Conservation (phyloP, 441 rosid genomes). For the Gossypium trilobum region DNA sequence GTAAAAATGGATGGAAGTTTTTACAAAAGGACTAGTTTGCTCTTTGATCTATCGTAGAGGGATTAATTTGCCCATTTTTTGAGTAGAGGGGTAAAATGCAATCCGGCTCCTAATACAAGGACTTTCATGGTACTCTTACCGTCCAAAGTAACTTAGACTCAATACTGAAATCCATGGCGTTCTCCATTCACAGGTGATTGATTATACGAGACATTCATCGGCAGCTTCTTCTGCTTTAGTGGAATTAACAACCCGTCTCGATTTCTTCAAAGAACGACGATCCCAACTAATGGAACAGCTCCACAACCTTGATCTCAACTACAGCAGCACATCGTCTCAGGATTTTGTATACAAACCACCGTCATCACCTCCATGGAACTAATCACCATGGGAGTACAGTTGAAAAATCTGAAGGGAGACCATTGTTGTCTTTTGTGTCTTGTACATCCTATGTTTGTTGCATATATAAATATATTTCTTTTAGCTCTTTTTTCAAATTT, state of each 20-base stretch:
- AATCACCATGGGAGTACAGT: conserved; percentile 4
- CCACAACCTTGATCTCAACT: conserved; percentile 77
- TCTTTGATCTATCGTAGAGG: too few species aligned
- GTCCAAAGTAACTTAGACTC: neutral
- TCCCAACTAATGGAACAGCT: conserved; percentile 95
- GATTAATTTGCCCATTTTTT: too few species aligned
- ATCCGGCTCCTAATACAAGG: too few species aligned
- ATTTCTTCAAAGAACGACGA: conserved; percentile 92
- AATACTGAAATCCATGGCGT: neutral
- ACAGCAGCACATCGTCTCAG: conserved; percentile 66
- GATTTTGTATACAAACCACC: conserved; percentile 63
- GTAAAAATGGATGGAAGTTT: too few species aligned
- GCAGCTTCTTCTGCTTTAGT: conserved; percentile 77
- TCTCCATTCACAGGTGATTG: conserved; percentile 40
- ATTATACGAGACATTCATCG: conserved; percentile 64
- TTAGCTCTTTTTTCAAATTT: neutral
- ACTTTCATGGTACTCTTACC: too few species aligned
- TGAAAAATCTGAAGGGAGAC: conserved; percentile 5
- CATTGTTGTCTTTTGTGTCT: conserved; percentile 10
- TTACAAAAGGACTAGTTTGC: too few species aligned
- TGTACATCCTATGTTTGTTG: conserved; percentile 47
- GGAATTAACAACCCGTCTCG: conserved; percentile 81
- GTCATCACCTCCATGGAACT: conserved; percentile 91
- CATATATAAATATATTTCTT: conserved; percentile 30
- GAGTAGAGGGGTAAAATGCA: too few species aligned